Evolutionary conservation across 2,329 filamentous ascomycete genomes (phyloP), one percentile per base, ranked within the genome.

Genomic region (Nannizziopsis arthrosporioides): DNA sequence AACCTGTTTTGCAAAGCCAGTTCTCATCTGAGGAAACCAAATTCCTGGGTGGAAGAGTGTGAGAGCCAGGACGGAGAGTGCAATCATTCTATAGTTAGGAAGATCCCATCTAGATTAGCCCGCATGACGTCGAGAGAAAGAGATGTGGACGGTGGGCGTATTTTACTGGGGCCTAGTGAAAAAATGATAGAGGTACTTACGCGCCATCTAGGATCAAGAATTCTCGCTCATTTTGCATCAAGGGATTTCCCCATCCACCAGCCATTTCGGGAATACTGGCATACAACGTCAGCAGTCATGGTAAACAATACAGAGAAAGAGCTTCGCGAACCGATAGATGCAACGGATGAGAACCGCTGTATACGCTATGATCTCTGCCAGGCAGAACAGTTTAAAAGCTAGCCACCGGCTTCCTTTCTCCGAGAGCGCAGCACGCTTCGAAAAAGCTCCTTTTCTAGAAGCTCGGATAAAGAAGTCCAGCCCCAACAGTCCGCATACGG

Each of bases 251-350:
- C 71, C 71, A 73, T 3, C 71, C 71, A 18, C 70, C 69, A 3
- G 69, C 67, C 71, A 73, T 73, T 54, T 73, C 71, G 3, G 71
- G 70, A 5, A 73, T 61, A 59, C 69, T 72, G 50, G 44, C 40
- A 42, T 2, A 39, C 40, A 52, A 38, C 52, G 53, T 51, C 18
- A 48, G 15, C 9, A 14, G 4, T 39, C 4, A 10, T 14, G 17
- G 2, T 22, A 15, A 11, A 37, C 2, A 11, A 18, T 14, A 7
- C 14, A 22, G 11, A 17, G n/a, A 12, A n/a, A n/a, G 35, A 17
- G 34, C n/a, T 39, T 6, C 19, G 52, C 62, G 39, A 57, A 68
- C 64, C 67, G 66, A 53, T 70, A 70, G 42, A 70, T 68, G 53
- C 67, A 70, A 34, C 67, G 63, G 48, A 68, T 67, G 51, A 68